Conservation (phyloP, 1,284 basidiomycete genomes). For the Fomitiporia mediterranea region DNA sequence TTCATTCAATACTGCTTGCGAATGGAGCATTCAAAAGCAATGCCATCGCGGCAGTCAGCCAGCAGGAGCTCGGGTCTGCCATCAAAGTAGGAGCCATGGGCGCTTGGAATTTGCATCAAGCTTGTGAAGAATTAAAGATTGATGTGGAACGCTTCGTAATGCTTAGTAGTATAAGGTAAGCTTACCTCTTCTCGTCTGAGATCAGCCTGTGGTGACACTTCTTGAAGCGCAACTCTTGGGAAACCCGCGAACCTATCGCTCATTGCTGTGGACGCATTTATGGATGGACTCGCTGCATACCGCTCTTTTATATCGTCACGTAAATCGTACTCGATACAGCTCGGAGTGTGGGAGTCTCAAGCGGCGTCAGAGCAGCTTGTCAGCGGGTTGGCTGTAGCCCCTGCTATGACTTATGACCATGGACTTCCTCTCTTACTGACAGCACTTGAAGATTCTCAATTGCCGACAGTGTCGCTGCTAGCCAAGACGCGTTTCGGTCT, state of each 20-base stretch:
- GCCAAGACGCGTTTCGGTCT: constrained; percentile 4
- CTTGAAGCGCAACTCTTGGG: constrained; percentile 28
- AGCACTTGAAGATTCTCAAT: not conserved
- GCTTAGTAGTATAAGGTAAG: constrained; percentile 31
- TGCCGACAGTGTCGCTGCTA: not conserved
- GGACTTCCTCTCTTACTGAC: constrained; percentile 28
- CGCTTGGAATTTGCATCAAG: constrained; percentile 32
- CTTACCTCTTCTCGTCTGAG: not conserved
- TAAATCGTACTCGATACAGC: constrained; percentile 29
- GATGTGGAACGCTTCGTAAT: constrained; percentile 30
- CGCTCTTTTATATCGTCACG: constrained; percentile 24
- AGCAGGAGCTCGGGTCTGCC: constrained; percentile 25
- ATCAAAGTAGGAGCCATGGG: constrained; percentile 28
- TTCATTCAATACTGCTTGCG: constrained; percentile 30
- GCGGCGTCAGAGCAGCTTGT: constrained; percentile 16
- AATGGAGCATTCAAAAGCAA: constrained; percentile 27
- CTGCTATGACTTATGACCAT: constrained; percentile 25
- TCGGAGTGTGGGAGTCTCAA: constrained; percentile 31
- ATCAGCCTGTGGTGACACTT: not conserved
- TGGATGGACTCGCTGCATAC: constrained; percentile 30
- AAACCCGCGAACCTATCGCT: constrained; percentile 30
- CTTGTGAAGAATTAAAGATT: constrained; percentile 27
- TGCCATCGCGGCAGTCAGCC: constrained; percentile 23
- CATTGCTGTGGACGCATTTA: constrained; percentile 30
- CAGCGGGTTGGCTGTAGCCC: not conserved